Evolutionary conservation across 164 flowering plant species (phyloP).

Genomic region (Litsea cubeba): DNA sequence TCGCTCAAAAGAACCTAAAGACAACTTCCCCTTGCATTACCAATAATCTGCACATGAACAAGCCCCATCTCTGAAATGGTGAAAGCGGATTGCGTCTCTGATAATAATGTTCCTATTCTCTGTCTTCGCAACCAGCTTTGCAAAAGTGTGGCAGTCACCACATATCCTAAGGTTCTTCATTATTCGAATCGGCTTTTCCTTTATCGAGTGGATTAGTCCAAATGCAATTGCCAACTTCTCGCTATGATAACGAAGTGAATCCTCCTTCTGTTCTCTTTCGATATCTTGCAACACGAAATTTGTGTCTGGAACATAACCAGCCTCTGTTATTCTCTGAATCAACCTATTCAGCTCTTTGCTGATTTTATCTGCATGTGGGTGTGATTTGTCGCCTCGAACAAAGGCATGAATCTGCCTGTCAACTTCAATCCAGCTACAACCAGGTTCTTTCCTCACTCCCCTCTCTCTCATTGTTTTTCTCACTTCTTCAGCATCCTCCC

Average conservation of each 20-base stretch:
- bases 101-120: slow-evolving; percentile 50
- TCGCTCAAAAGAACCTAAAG: background rate
- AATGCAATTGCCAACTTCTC: slow-evolving; percentile 76
- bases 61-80: slow-evolving; percentile 64
- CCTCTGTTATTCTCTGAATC: slow-evolving; percentile 37
- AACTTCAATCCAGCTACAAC: slow-evolving; percentile 87
- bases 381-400: slow-evolving; percentile 56
- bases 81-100: slow-evolving; percentile 71
- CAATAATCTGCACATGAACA: slow-evolving; percentile 88
- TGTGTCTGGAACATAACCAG: slow-evolving; percentile 75
- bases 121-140: slow-evolving; percentile 53
- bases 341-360: slow-evolving; percentile 34
- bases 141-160: slow-evolving; percentile 77
- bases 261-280: slow-evolving; percentile 76
- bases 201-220: slow-evolving; percentile 54
- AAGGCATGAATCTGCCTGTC: slow-evolving; percentile 58
- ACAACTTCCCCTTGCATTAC: slow-evolving; percentile 25
- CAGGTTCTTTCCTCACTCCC: slow-evolving; percentile 77
- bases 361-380: slow-evolving; percentile 49
- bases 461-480: slow-evolving; percentile 47
- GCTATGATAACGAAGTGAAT: slow-evolving; percentile 61
- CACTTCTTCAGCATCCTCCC: slow-evolving; percentile 59
- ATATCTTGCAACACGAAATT: slow-evolving; percentile 71
- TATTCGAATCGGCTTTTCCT: slow-evolving; percentile 49
- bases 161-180: slow-evolving; percentile 83